A percentile compares a stretch with the other conserved stretches of the same genome.
Evolutionary conservation across 306 rosid species (phyloP).

Genomic region (Acacia crassicarpa): DNA sequence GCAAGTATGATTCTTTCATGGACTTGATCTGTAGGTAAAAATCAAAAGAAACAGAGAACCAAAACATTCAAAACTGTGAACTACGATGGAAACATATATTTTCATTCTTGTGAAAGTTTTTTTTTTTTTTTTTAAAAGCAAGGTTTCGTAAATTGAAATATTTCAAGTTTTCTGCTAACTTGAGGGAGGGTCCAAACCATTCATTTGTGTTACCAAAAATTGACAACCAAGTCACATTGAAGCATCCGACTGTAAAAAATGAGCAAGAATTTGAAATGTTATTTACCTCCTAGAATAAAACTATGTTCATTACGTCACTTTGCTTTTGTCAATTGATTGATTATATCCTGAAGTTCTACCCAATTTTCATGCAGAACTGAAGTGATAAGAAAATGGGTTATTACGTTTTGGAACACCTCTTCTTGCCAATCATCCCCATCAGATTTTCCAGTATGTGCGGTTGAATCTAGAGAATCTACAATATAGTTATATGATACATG

Average conservation of each 20-base stretch:
- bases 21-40: constrained; percentile 55
- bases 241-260: neutral
- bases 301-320: neutral
- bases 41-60: constrained; percentile 26
- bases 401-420: constrained; percentile 80
- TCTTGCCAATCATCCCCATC: constrained; percentile 85
- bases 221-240: neutral
- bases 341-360: constrained; percentile 8
- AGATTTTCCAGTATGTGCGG: constrained; percentile 65
- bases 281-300: constrained; percentile 2
- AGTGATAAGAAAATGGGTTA: neutral
- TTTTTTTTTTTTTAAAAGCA: neutral
- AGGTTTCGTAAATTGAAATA: constrained; percentile 6
- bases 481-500: constrained; percentile 19
- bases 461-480: constrained; percentile 80
- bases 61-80: constrained; percentile 22
- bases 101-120: neutral
- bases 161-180: constrained; percentile 15
- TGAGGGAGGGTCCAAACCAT: constrained; percentile 9
- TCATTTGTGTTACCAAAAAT: neutral
- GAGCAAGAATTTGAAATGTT: neutral
- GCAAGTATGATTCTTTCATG: constrained; percentile 64
- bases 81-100: constrained; percentile 5
- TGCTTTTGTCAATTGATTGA: neutral
- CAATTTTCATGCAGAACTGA: neutral